phyloP scores from a whole-genome alignment of 2,329 filamentous ascomycete species.

The Aspergillus cejpii region DNA sequence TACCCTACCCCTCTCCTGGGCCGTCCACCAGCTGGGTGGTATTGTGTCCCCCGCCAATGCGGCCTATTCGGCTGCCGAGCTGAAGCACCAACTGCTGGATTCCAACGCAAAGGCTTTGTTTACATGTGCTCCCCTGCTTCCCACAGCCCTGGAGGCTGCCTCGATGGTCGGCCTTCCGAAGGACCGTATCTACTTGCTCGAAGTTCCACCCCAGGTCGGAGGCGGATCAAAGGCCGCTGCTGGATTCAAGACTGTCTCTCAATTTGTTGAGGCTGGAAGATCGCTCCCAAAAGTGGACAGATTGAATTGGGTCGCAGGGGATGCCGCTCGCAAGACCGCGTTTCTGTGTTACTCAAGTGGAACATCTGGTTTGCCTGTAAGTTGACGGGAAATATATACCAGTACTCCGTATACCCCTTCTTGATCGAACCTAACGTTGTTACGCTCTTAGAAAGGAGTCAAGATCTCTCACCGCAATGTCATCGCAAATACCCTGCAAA shows the following conservation, averaged over 20 bases:
- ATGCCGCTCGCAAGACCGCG: slow-evolving; percentile 55
- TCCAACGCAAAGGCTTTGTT: slow-evolving; percentile 64
- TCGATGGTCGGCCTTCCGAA: slow-evolving; percentile 57
- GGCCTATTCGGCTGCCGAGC: slow-evolving; percentile 61
- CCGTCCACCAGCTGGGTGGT: slow-evolving; percentile 67
- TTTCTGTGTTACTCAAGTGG: slow-evolving; percentile 77
- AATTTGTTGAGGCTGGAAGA: slow-evolving; percentile 58
- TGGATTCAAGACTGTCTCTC: slow-evolving; percentile 57
- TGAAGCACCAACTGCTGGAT: slow-evolving; percentile 65
- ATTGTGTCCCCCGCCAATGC: slow-evolving; percentile 69
- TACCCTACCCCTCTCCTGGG: slow-evolving; percentile 65
- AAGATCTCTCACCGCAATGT: slow-evolving; percentile 76
- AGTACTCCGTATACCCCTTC: not conserved
- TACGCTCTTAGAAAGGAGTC: slow-evolving; percentile 61
- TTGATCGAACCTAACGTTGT: slow-evolving; percentile 9
- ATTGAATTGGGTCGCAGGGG: slow-evolving; percentile 38
- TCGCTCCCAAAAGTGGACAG: slow-evolving; percentile 36
- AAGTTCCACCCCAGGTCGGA: slow-evolving; percentile 53
- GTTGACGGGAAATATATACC: slow-evolving; percentile 24
- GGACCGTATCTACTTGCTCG: slow-evolving; percentile 61
- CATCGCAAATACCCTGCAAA: slow-evolving; percentile 67
- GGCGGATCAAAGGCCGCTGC: slow-evolving; percentile 41
- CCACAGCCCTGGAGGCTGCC: slow-evolving; percentile 59
- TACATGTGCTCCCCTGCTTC: slow-evolving; percentile 61
- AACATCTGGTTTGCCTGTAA: slow-evolving; percentile 68